Conservation (phyloP, 1,284 basidiomycete species). For the Gastroboletus turbinatus region DNA sequence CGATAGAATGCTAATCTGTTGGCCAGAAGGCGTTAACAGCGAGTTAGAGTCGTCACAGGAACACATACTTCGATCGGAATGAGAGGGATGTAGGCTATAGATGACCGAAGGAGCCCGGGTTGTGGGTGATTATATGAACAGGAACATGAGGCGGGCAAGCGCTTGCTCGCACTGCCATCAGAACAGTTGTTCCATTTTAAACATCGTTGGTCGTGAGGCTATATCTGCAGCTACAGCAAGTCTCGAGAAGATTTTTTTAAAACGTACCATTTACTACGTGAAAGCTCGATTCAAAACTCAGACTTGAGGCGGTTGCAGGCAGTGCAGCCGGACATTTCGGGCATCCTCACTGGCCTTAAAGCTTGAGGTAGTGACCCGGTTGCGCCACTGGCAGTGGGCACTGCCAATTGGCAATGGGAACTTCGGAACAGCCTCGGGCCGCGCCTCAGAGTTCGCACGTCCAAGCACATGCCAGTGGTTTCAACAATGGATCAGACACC, state of each 20-base stretch:
- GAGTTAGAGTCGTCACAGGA: not conserved
- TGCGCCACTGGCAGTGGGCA: too few species aligned
- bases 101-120: not conserved
- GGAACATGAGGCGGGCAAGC: constrained; percentile 4
- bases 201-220: not conserved
- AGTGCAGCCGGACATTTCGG: not conserved
- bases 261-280: not conserved
- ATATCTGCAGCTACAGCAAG: not conserved
- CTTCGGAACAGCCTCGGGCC: too few species aligned
- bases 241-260: not conserved
- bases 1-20: not conserved
- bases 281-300: not conserved
- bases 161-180: constrained; percentile 10
- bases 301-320: too few species aligned
- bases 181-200: not conserved
- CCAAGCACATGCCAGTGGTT: too few species aligned
- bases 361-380: too few species aligned
- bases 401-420: too few species aligned
- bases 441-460: too few species aligned
- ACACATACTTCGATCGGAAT: not conserved
- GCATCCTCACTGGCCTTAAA: too few species aligned
- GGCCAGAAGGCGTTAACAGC: not conserved
- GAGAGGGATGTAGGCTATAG: not conserved
- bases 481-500: too few species aligned
- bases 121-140: not conserved